phyloP scores from a whole-genome alignment of 108 stramenopile genomes.

The Schizochytrium sp. region DNA sequence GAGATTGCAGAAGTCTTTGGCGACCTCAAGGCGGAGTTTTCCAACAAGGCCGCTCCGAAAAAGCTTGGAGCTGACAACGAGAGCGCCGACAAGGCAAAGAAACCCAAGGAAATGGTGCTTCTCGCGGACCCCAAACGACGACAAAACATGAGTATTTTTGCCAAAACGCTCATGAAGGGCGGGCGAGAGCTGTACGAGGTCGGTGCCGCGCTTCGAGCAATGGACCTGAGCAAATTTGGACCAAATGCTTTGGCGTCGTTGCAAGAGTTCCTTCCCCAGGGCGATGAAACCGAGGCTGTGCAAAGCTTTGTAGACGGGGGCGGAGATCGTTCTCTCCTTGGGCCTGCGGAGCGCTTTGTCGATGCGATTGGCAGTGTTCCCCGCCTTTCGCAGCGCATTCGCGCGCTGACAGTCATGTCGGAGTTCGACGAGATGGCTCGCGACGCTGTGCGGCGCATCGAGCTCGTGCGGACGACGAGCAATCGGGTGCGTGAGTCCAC shows the following conservation, averaged over 20 bases:
- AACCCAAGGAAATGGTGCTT: background rate
- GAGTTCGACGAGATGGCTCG: slow-evolving; percentile 3
- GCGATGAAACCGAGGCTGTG: slow-evolving; percentile 18
- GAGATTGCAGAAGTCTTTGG: slow-evolving; percentile 21
- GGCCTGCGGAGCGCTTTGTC: slow-evolving; percentile 21
- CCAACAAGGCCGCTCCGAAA: background rate
- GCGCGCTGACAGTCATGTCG: background rate
- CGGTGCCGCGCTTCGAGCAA: background rate
- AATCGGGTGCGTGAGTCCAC: background rate
- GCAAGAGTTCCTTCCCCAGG: slow-evolving; percentile 21
- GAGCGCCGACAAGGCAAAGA: background rate
- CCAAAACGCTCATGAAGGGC: slow-evolving; percentile 20
- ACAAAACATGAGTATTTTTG: slow-evolving; percentile 33
- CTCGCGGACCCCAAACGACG: slow-evolving; percentile 17
- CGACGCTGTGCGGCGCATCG: background rate
- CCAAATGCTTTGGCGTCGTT: background rate
- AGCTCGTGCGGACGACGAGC: background rate
- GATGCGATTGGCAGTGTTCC: background rate
- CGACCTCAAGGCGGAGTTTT: slow-evolving; percentile 22
- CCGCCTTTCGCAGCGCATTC: slow-evolving; percentile 15
- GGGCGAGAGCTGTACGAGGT: slow-evolving; percentile 14
- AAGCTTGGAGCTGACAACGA: background rate
- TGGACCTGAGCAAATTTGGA: slow-evolving; percentile 15
- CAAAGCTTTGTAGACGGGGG: slow-evolving; percentile 1
- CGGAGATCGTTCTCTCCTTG: background rate